These are phyloP conservation scores for Haberlea rhodopensis DNA, from an alignment of 257 asterid species.

Conservation along the genomic window DNA sequence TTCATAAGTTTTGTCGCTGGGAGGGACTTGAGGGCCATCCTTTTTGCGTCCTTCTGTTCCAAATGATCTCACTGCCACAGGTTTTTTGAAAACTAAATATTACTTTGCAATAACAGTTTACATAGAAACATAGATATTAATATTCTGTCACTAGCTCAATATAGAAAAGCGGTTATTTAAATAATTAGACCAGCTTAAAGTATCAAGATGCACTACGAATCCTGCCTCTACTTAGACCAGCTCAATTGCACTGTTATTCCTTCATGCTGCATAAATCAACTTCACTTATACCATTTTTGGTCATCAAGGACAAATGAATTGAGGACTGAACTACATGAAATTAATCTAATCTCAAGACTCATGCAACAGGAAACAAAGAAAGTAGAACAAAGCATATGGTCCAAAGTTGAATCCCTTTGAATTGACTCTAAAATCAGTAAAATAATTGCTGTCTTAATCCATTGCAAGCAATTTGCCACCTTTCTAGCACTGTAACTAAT, in stretches of 20 bases:
- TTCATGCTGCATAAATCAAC: conserved; percentile 3
- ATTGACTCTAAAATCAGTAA: background rate
- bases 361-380: background rate
- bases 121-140: conserved; percentile 1
- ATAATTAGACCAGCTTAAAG: background rate
- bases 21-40: conserved; percentile 92
- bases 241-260: background rate
- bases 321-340: background rate
- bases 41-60: conserved; percentile 96
- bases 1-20: conserved; percentile 82
- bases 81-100: background rate
- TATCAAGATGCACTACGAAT: background rate
- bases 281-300: conserved; percentile 1
- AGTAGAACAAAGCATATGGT: background rate
- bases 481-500: background rate
- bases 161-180: conserved; percentile 3
- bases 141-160: background rate
- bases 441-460: background rate
- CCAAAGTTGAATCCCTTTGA: background rate
- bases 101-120: conserved; percentile 4
- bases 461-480: background rate
- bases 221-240: background rate
- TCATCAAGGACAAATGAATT: background rate
- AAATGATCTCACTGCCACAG: conserved; percentile 74
- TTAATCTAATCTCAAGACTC: conserved; percentile 6